A percentile compares a stretch with the other conserved stretches of the same genome.
Conservation (phyloP, 805 yeast genomes). For the Lipomyces yamadae region DNA sequence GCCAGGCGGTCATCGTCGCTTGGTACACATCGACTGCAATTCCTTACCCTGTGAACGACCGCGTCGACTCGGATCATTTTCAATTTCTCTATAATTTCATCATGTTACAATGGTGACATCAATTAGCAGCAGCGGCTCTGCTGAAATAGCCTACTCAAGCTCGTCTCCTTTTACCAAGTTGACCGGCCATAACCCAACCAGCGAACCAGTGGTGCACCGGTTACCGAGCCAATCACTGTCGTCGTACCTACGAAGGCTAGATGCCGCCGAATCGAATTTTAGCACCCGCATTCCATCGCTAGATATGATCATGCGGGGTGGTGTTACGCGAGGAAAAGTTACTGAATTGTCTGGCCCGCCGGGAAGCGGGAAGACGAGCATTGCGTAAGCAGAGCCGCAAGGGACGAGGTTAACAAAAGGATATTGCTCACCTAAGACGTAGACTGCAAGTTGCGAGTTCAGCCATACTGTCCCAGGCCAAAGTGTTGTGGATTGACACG, state of each 20-base stretch:
- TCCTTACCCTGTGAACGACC: no score
- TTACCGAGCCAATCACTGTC: slow-evolving; percentile 24
- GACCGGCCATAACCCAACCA: background rate
- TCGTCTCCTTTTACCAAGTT: background rate
- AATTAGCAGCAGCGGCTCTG: background rate
- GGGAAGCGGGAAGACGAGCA: slow-evolving; percentile 35
- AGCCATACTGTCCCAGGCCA: slow-evolving; percentile 13
- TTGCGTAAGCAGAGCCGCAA: slow-evolving; percentile 20
- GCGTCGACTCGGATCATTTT: background rate
- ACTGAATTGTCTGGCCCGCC: slow-evolving; percentile 35
- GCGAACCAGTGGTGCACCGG: slow-evolving; percentile 8
- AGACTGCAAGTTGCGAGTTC: slow-evolving; percentile 24
- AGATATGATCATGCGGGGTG: slow-evolving; percentile 30
- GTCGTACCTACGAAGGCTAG: slow-evolving; percentile 9
- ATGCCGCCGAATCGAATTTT: slow-evolving; percentile 17
- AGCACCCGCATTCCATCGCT: slow-evolving; percentile 23
- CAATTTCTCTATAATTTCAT: background rate
- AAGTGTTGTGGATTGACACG: slow-evolving; percentile 35
- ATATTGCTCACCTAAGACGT: background rate
- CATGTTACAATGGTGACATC: background rate
- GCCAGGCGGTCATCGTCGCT: background rate
- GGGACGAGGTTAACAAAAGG: background rate
- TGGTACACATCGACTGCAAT: background rate
- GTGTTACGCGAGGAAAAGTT: slow-evolving; percentile 29
- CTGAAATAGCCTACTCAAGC: background rate